Conservation (phyloP, 495 filamentous ascomycete species). For the Cercophora sp. region DNA sequence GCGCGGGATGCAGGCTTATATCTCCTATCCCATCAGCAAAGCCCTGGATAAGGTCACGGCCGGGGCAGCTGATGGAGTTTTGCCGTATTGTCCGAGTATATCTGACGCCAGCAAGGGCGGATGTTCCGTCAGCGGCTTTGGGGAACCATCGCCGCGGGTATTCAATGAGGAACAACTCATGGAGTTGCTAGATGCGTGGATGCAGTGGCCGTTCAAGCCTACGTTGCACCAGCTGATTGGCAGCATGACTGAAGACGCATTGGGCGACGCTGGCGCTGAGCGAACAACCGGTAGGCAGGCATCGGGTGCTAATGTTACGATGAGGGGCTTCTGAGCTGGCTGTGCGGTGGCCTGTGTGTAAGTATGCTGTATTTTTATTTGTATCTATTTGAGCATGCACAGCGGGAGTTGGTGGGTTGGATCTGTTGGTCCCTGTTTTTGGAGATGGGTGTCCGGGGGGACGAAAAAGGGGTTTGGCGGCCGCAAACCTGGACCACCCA, state of each 20-base stretch:
- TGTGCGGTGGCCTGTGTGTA: too few species aligned
- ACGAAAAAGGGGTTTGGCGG: too few species aligned
- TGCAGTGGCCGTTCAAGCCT: constrained; percentile 58
- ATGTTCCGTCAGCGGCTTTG: constrained; percentile 20
- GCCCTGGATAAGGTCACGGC: constrained; percentile 28
- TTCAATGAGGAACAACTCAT: constrained; percentile 44
- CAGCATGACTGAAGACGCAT: constrained; percentile 25
- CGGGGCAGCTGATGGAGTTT: constrained; percentile 41
- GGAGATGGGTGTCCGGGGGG: too few species aligned
- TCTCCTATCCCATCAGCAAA: constrained; percentile 17
- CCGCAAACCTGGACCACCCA: too few species aligned
- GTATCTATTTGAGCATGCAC: neutral
- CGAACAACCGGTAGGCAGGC: too few species aligned
- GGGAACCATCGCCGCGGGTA: constrained; percentile 35
- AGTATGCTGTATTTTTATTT: neutral
- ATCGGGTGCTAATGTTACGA: too few species aligned
- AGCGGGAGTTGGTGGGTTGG: too few species aligned
- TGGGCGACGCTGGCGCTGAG: neutral
- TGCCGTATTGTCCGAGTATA: constrained; percentile 36
- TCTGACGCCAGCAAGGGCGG: constrained; percentile 41
- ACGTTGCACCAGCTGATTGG: constrained; percentile 37
- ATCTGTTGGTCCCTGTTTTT: too few species aligned
- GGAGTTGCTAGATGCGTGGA: constrained; percentile 50
- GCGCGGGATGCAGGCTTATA: constrained; percentile 16
- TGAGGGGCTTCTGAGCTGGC: too few species aligned